Evolutionary conservation across 371 early-diverging fungal species (phyloP).

Genomic region (Syncephalastrum contaminatum): DNA sequence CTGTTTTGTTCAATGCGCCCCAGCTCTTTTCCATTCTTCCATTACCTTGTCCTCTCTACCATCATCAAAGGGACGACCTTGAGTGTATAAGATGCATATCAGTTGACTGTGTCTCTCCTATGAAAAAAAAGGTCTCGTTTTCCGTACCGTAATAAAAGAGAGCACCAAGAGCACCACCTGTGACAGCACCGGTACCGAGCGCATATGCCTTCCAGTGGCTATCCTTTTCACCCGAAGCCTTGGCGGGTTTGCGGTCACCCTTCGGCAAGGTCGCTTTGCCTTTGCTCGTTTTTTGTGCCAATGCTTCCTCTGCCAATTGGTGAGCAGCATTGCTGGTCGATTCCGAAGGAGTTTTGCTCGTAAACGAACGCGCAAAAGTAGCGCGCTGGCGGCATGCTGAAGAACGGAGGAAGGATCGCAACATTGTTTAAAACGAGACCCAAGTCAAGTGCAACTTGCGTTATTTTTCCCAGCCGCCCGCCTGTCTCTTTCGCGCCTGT

Average conservation of each 20-base stretch:
- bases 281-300: conserved; percentile 39
- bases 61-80: conserved; percentile 34
- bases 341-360: conserved; percentile 14
- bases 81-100: background rate
- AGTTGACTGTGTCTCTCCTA: background rate
- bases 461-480: too few species aligned
- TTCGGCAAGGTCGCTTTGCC: conserved; percentile 44
- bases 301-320: conserved; percentile 42
- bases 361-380: too few species aligned
- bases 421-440: too few species aligned
- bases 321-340: conserved; percentile 18
- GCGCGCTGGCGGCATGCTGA: too few species aligned
- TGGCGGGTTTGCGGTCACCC: conserved; percentile 53
- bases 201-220: conserved; percentile 29
- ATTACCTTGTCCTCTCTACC: conserved; percentile 32
- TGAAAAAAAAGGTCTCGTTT: background rate
- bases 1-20: too few species aligned
- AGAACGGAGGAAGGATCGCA: too few species aligned
- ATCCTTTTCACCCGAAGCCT: conserved; percentile 25
- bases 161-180: conserved; percentile 16
- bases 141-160: conserved; percentile 27
- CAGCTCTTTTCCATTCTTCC: background rate
- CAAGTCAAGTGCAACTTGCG: too few species aligned
- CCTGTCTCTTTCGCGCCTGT: too few species aligned
- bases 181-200: conserved; percentile 19